These are phyloP conservation scores for Xylaria sp. DNA, from an alignment of 2,329 filamentous ascomycete genomes.

Conservation along the genomic window DNA sequence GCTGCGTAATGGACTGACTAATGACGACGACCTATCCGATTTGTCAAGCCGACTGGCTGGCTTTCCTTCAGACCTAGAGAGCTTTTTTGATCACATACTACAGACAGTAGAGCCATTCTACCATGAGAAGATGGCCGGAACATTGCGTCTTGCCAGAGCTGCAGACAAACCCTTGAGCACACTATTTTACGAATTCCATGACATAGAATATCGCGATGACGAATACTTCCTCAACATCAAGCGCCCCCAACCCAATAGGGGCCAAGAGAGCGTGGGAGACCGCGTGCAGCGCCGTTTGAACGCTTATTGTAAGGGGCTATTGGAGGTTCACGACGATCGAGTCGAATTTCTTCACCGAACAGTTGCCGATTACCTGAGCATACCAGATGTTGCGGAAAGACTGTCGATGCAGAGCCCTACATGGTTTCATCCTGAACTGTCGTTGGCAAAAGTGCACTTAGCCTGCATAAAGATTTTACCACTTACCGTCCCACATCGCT, in stretches of 20 bases:
- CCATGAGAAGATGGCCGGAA: conserved; percentile 21
- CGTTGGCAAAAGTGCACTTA: conserved; percentile 11
- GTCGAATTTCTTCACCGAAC: conserved; percentile 21
- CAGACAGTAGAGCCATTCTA: conserved; percentile 24
- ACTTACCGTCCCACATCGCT: not conserved
- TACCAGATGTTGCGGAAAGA: conserved; percentile 6
- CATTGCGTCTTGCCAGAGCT: conserved; percentile 6
- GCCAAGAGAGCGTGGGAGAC: not conserved
- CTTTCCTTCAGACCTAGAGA: conserved; percentile 19
- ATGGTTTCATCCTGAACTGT: conserved; percentile 18
- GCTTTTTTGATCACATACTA: conserved; percentile 22
- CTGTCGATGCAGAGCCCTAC: conserved; percentile 7
- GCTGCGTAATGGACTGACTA: conserved; percentile 17
- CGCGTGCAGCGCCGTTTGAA: conserved; percentile 11
- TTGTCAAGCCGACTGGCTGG: conserved; percentile 5
- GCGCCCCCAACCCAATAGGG: not conserved
- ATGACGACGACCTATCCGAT: conserved; percentile 19
- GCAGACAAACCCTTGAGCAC: conserved; percentile 8
- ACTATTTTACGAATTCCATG: conserved; percentile 18
- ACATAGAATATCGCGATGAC: conserved; percentile 19
- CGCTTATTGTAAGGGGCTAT: conserved; percentile 11
- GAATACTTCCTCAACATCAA: conserved; percentile 11
- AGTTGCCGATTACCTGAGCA: conserved; percentile 13
- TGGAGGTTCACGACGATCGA: conserved; percentile 9
- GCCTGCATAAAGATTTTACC: conserved; percentile 11